Evolutionary conservation across 768 basidiomycete genomes (phyloP).

Genomic region (Xerocomus potaroensis): DNA sequence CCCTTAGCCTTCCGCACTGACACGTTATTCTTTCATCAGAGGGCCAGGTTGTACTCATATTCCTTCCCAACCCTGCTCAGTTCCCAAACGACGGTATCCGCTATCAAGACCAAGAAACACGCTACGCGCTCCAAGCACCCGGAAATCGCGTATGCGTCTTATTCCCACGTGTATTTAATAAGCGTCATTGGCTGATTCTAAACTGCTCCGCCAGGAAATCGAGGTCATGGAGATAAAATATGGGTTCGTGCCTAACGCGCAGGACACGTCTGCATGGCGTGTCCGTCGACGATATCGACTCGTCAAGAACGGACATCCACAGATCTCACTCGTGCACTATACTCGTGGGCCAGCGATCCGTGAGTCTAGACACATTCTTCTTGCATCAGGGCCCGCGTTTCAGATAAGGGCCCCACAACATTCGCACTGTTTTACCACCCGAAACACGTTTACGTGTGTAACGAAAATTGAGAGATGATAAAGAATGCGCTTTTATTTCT

Average conservation of each 20-base stretch:
- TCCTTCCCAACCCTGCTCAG: conserved; percentile 50
- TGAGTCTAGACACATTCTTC: conserved; percentile 36
- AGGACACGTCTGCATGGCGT: conserved; percentile 62
- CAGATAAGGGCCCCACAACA: conserved; percentile 10
- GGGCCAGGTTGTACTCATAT: conserved; percentile 64
- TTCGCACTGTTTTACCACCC: conserved; percentile 12
- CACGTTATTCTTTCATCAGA: conserved; percentile 36
- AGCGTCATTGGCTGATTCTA: background rate
- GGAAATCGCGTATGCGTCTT: conserved; percentile 49
- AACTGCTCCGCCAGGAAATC: conserved; percentile 50
- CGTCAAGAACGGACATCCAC: conserved; percentile 65
- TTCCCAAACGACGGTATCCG: conserved; percentile 78
- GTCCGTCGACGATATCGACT: conserved; percentile 70
- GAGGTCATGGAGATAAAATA: conserved; percentile 71
- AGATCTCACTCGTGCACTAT: conserved; percentile 76
- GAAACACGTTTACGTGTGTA: background rate
- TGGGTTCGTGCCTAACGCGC: conserved; percentile 68
- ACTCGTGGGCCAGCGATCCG: conserved; percentile 58
- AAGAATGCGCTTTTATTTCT: background rate
- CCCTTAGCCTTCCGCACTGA: background rate
- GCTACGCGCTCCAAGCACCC: conserved; percentile 45
- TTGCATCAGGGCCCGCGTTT: conserved; percentile 12
- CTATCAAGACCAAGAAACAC: conserved; percentile 69
- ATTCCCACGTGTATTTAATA: too few relatives aligned
- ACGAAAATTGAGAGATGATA: background rate